These are phyloP conservation scores for Toxicodendron radicans DNA, from an alignment of 345 rosid species.

Conservation along the genomic window DNA sequence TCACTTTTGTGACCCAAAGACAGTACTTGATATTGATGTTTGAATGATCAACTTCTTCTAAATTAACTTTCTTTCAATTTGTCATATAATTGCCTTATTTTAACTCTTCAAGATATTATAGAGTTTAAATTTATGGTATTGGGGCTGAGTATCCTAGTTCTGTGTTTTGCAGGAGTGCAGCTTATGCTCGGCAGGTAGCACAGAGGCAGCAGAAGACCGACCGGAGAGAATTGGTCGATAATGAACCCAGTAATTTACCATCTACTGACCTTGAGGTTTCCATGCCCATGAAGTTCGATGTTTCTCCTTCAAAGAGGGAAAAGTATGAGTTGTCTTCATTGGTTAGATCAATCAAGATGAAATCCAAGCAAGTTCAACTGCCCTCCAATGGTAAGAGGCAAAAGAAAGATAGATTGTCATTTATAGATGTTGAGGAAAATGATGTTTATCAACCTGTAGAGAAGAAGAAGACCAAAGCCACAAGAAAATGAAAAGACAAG, in stretches of 20 bases:
- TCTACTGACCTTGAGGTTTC: constrained; percentile 18
- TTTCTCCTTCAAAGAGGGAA: constrained; percentile 37
- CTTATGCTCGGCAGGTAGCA: constrained; percentile 66
- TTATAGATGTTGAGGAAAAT: constrained; percentile 7
- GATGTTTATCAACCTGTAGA: constrained; percentile 27
- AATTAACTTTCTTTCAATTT: neutral
- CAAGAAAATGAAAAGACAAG: constrained; percentile 18
- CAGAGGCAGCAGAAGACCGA: constrained; percentile 49
- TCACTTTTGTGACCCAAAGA: neutral
- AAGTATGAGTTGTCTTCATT: constrained; percentile 55
- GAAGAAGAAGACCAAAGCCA: constrained; percentile 28
- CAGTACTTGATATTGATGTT: neutral
- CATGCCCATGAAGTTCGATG: constrained; percentile 16
- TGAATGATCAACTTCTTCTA: neutral
- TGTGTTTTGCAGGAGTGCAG: constrained; percentile 72
- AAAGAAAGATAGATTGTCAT: constrained; percentile 22
- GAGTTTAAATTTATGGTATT: neutral
- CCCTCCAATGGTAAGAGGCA: constrained; percentile 30
- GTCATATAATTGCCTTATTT: neutral
- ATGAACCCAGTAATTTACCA: constrained; percentile 27
- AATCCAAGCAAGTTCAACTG: constrained; percentile 50
- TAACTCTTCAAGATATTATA: neutral
- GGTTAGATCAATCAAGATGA: constrained; percentile 76
- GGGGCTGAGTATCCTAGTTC: constrained; percentile 14
- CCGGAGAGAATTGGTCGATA: constrained; percentile 19